Evolutionary conservation across 192 early-diverging fungal genomes (phyloP).

Genomic region (Coemansia sp.): DNA sequence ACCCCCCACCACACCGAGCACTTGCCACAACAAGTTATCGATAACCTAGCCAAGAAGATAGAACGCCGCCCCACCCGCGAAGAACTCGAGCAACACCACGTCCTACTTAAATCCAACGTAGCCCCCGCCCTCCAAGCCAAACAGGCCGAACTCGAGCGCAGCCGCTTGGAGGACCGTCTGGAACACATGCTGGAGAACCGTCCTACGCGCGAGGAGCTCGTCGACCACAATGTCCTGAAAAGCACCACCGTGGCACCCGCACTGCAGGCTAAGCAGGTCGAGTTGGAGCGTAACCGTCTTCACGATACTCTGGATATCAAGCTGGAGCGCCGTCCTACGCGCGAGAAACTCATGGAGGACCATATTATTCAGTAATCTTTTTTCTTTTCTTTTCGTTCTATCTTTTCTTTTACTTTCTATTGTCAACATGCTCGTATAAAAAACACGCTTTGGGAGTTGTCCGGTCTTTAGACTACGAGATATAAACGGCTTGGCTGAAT

Average conservation of each 20-base stretch:
- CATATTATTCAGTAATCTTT: constrained; percentile 32
- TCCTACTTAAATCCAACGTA: constrained; percentile 55
- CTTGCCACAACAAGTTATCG: constrained; percentile 50
- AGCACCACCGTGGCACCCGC: constrained; percentile 33
- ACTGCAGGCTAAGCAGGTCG: constrained; percentile 33
- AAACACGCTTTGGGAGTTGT: not conserved
- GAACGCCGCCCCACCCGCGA: constrained; percentile 56
- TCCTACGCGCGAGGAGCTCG: constrained; percentile 58
- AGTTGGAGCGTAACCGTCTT: constrained; percentile 35
- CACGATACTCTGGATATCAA: constrained; percentile 60
- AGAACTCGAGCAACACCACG: constrained; percentile 60
- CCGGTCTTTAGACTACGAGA: too few relatives aligned
- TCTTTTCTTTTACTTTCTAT: not conserved
- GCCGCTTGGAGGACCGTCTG: constrained; percentile 53
- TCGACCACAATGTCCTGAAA: constrained; percentile 61
- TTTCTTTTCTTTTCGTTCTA: not conserved
- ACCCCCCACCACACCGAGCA: constrained; percentile 42
- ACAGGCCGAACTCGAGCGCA: constrained; percentile 29
- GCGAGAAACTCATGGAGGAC: constrained; percentile 59
- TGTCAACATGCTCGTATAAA: not conserved
- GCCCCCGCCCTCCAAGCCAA: constrained; percentile 43
- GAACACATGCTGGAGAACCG: constrained; percentile 59
- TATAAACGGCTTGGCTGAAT: too few relatives aligned
- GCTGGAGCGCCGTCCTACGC: constrained; percentile 57
- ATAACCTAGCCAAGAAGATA: constrained; percentile 55